Percentiles rank a stretch among this genome's conserved stretches.
Conservation (phyloP, 441 rosid genomes). For the Monsonia emarginata region DNA sequence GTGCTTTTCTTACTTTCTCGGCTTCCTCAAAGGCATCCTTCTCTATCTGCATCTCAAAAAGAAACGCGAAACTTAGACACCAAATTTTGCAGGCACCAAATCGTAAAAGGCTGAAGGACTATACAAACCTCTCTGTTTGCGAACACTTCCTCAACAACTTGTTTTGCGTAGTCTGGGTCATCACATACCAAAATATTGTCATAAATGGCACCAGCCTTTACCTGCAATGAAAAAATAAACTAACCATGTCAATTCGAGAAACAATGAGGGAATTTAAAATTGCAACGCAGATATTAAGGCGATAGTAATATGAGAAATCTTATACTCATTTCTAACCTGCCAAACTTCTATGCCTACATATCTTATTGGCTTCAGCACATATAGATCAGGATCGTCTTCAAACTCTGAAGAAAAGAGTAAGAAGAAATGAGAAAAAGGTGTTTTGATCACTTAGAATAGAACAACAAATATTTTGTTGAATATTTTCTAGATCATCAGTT, state of each 20-base stretch:
- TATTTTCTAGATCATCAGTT: too few relatives aligned
- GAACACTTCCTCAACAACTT: constrained; percentile 22
- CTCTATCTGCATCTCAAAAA: constrained; percentile 12
- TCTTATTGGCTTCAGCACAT: constrained; percentile 46
- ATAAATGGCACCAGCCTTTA: constrained; percentile 21
- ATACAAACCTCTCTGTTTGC: constrained; percentile 23
- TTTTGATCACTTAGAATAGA: neutral
- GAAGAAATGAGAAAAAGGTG: neutral
- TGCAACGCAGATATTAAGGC: too few relatives aligned
- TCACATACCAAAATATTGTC: constrained; percentile 12
- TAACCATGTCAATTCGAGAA: neutral
- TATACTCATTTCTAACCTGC: constrained; percentile 12
- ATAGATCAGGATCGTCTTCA: constrained; percentile 92
- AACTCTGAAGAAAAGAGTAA: constrained; percentile 41
- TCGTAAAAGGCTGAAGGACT: neutral
- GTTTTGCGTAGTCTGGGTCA: constrained; percentile 23
- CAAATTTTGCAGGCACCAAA: neutral
- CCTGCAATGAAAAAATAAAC: constrained; percentile 12
- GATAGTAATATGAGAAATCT: too few relatives aligned
- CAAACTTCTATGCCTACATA: constrained; percentile 20
- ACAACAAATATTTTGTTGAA: neutral
- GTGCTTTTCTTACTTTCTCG: constrained; percentile 23
- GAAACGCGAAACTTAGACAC: neutral
- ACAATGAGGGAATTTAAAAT: too few relatives aligned
- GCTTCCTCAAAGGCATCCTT: constrained; percentile 28